phyloP scores from a whole-genome alignment of 371 early-diverging fungal genomes.

The Blakeslea trispora region DNA sequence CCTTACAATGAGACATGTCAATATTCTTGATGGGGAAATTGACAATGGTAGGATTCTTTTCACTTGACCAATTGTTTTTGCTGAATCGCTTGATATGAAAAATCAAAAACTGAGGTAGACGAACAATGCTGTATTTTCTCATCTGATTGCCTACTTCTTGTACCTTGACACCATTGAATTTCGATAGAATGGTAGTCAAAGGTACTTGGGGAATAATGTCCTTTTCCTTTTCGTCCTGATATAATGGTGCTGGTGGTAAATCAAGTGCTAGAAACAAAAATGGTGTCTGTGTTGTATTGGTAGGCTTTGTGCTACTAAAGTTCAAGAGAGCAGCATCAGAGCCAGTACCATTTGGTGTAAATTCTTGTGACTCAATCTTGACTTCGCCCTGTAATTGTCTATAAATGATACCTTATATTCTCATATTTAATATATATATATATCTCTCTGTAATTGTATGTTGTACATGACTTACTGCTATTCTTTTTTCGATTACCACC shows the following conservation, averaged over 20 bases:
- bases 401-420: constrained; percentile 78
- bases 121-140: constrained; percentile 72
- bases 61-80: constrained; percentile 83
- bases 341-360: constrained; percentile 43
- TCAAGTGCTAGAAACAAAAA: constrained; percentile 91
- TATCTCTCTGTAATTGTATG: too few species aligned
- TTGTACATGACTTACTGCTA: constrained; percentile 63
- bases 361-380: constrained; percentile 64
- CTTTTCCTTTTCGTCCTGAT: constrained; percentile 85
- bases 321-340: constrained; percentile 33
- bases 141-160: constrained; percentile 70
- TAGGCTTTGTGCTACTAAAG: constrained; percentile 56
- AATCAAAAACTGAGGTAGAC: constrained; percentile 86
- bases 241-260: constrained; percentile 92
- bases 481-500: constrained; percentile 75
- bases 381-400: constrained; percentile 87
- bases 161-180: constrained; percentile 80
- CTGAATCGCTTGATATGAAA: constrained; percentile 92
- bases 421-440: too few species aligned
- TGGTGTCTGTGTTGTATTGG: constrained; percentile 56
- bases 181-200: constrained; percentile 73
- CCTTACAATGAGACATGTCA: constrained; percentile 77
- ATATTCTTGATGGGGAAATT: constrained; percentile 89
- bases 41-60: constrained; percentile 98
- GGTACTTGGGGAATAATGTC: constrained; percentile 95